These are phyloP conservation scores for Tothia fuscella DNA, from an alignment of 2,329 filamentous ascomycete genomes.

Conservation along the genomic window DNA sequence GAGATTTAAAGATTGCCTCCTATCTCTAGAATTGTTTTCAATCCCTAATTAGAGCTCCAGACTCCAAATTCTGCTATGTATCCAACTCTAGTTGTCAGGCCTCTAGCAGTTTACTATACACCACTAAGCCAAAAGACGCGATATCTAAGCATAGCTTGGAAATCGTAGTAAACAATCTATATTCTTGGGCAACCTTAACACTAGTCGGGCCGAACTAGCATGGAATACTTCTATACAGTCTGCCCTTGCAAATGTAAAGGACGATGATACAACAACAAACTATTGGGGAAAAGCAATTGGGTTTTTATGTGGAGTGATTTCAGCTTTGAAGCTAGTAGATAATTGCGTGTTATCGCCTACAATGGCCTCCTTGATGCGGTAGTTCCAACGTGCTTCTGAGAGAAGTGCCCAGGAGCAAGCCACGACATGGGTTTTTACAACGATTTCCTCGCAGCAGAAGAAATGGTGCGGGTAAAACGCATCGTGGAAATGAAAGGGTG, in stretches of 20 bases:
- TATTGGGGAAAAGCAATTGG: conserved; percentile 11
- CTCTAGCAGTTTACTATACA: no score
- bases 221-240: no score
- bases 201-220: no score
- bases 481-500: conserved; percentile 6
- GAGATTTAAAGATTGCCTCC: no score
- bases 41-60: no score
- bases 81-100: no score
- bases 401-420: conserved; percentile 13
- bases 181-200: no score
- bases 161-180: no score
- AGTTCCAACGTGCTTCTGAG: conserved; percentile 12
- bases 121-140: no score
- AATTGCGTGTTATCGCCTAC: conserved; percentile 12
- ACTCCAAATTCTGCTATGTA: no score
- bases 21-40: no score
- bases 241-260: conserved; percentile 7
- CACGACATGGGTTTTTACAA: conserved; percentile 14
- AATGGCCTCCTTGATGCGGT: conserved; percentile 12
- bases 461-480: conserved; percentile 10
- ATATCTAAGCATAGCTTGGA: no score
- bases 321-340: conserved; percentile 14
- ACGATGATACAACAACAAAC: conserved; percentile 11
- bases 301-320: conserved; percentile 11
- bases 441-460: conserved; percentile 6